Evolutionary conservation across 2,329 filamentous ascomycete genomes (phyloP), one percentile per base, ranked within the genome.

Genomic region (Lachnellula arida): DNA sequence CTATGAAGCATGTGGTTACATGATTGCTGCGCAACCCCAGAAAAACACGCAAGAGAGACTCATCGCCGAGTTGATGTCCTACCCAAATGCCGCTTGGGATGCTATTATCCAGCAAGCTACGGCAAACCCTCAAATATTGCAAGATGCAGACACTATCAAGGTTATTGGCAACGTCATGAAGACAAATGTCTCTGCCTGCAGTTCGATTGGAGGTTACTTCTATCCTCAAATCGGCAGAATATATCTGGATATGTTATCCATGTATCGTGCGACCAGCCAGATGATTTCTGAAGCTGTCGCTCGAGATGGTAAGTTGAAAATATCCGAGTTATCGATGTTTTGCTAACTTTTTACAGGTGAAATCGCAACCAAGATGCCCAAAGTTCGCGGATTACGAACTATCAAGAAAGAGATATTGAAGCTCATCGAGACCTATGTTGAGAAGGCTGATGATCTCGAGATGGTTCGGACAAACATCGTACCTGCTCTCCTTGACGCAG

Each of bases 101-200:
- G 84, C 87, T 67, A 97, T 99, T 67, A 99, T 99, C 70, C 84
- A 85, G 65, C 84, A 88, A 69, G 94, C 94, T 23, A 94, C 90
- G 53, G 81, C 87, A 59, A 87, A 97, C 70, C 91, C 94, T 0
- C 81, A 85, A 22, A 91, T 94, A 63, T 80, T 99, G 12, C 91
- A 97, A 72, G 91, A 97, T 68, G 79, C 86, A 11, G 92, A 99
- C 65, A 96, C 92, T 0, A 97, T 99, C 77, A 99, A 99, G 78
- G 87, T 99, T 64, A 92, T 99, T 60, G 94, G 94, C 63, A 99
- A 99, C 75, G 97, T 99, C 71, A 99, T 99, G 94, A 99, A 99
- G 82, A 99, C 94, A 0, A 99, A 99, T 67, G 94, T 99, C 4
- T 93, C 95, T n/a, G 94, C 94, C 37, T 99, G 94, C 73, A 90